Evolutionary conservation across 2,329 filamentous ascomycete genomes (phyloP).

Genomic region (Macrophomina tecta): DNA sequence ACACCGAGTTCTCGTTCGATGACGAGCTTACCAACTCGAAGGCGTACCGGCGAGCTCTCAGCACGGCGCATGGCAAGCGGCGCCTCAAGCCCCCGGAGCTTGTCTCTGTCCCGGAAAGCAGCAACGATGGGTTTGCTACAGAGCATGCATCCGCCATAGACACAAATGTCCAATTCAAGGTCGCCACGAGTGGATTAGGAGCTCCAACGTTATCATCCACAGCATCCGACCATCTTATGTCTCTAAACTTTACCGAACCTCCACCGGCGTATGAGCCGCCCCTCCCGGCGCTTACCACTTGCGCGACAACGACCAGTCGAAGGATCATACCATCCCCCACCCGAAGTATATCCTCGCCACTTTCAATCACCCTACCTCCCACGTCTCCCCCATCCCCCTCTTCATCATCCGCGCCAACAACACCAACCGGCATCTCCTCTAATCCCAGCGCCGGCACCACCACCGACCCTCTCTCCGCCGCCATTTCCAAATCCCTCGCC

Average conservation of each 20-base stretch:
- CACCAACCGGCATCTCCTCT: neutral
- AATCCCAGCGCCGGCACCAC: neutral
- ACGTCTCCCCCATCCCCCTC: neutral
- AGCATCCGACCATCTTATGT: no score
- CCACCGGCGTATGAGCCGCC: conserved; percentile 4
- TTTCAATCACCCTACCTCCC: neutral
- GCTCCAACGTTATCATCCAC: no score
- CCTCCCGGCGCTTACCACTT: neutral
- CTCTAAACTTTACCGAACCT: neutral
- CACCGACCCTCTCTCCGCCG: conserved; percentile 9
- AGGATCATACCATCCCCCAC: neutral
- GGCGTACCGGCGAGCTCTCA: conserved; percentile 27
- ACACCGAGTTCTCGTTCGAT: conserved; percentile 29
- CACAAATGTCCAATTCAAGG: neutral
- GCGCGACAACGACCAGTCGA: neutral
- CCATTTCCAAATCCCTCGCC: neutral
- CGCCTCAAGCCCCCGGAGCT: neutral
- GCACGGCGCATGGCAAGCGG: neutral
- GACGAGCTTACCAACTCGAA: conserved; percentile 28
- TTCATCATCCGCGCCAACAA: neutral
- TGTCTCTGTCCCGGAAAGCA: neutral
- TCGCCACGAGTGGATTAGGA: neutral
- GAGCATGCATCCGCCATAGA: neutral
- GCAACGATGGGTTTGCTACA: neutral
- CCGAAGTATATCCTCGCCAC: neutral